Evolutionary conservation across 345 rosid genomes (phyloP), one percentile per base, ranked within the genome.

Genomic region (Lepidium didymum): DNA sequence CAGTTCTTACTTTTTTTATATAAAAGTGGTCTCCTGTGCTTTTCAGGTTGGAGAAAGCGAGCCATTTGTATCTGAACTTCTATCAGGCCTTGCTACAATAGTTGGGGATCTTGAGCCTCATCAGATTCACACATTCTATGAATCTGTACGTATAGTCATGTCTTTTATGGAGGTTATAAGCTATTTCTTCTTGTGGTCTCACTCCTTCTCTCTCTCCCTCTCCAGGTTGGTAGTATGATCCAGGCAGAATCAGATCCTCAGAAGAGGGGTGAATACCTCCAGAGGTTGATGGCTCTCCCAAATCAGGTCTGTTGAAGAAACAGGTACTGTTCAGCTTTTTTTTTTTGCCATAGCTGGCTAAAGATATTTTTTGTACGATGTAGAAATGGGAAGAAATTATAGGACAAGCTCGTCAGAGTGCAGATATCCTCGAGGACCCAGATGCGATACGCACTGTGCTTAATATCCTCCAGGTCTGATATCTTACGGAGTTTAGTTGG

Each of bases 381-480:
- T 81, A 95, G 99, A 91, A 85, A 89, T 95, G 99, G 99, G 86
- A 75, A 64, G 96, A 95, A 75, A 95, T 95, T 53, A 88, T 95
- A 41, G 90, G 86, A 43, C 89, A 91, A 80, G 97, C 99, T 42
- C 96, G 90, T 13, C 97, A 87, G 69, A 95, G 89, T 74, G 96
- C 83, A 73, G 96, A 91, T 67, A 84, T 75, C 64, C 86, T 95
- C 41, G 91, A 95, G 73, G 94, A 95, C 64, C 96, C 79, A 64
- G 85, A 80, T 46, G 96, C 91, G 73, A 91, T 95, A 59, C 81
- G 92, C 72, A 79, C 93, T 21, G 96, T 95, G 54, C 93, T 95
- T 50, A 95, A 85, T 78, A 95, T 95, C 69, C 77, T 95, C 73
- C 96, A 95, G 99, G 99, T 86, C 54, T 46, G 47, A 40, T 40